Evolutionary conservation across 177 flowering plant species (phyloP), one percentile per base, ranked within the genome.

Genomic region (Vitis hybrid): DNA sequence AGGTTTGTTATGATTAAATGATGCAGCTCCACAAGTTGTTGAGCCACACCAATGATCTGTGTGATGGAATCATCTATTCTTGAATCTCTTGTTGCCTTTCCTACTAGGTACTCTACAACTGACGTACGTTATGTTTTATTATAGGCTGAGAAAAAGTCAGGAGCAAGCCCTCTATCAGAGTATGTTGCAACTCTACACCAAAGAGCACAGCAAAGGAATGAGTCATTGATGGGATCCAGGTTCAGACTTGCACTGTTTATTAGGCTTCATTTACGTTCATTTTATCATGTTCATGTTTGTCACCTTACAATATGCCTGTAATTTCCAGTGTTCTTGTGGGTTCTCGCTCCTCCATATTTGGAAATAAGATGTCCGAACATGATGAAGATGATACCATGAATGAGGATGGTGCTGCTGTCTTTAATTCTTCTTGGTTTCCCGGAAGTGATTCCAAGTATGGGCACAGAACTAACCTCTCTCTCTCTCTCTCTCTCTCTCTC

Each of bases 401-500:
- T 49, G 83, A 77, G 51, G 78, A 83, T 66, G 91, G 88, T 39
- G 77, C 79, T 62, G 74, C 85, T 33, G 86, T 78, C 64, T 93
- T 90, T 72, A 89, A 75, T 74, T 84, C 94, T 61, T 76, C 87
- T 16, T 93, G 97, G 97, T 79, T 89, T 73, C 98, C 96, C 0
- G 87, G 89, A 76, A 71, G 71, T 8, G 77, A 79, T 67, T 58
- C 89, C 65, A 85, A 82, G 95, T 91, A 88, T 66, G 85, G 13
- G 62, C 53, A 10, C 3, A 10, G 29, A 3, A 39, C 3, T 15
- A 6, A 3, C n/a, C 60, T 76, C 57, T 64, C 65, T 67, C 52
- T 67, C 58, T 4, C 60, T 21, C 55, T 51, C 26, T 18, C 18
- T 18, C 0, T 58, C 66, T 39, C 14, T 62, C 62, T 62, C 29